phyloP scores from a whole-genome alignment of 2,329 filamentous ascomycete genomes.

The Remersonia thermophila region DNA sequence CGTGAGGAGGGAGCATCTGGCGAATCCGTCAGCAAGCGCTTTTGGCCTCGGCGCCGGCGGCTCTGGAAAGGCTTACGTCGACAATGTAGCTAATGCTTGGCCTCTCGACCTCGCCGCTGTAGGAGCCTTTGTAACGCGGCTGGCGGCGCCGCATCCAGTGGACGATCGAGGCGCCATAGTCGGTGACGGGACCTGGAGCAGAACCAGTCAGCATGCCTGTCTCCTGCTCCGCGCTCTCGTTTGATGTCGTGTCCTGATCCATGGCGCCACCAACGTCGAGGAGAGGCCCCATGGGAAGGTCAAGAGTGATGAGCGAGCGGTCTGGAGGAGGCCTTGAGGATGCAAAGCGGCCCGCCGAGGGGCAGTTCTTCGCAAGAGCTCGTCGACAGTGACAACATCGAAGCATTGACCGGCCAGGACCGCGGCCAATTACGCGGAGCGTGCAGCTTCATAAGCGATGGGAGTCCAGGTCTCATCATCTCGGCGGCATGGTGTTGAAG shows the following conservation, averaged over 20 bases:
- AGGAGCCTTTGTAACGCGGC: slow-evolving; percentile 60
- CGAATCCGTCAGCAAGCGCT: slow-evolving; percentile 11
- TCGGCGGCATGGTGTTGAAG: too few relatives aligned
- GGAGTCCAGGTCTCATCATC: not conserved
- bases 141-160: slow-evolving; percentile 83
- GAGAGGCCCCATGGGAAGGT: too few relatives aligned
- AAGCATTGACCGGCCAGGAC: too few relatives aligned
- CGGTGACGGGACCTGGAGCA: slow-evolving; percentile 66
- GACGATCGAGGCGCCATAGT: slow-evolving; percentile 80
- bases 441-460: too few relatives aligned
- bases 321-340: too few relatives aligned
- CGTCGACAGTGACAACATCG: too few relatives aligned
- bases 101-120: slow-evolving; percentile 64
- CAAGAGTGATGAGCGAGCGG: too few relatives aligned
- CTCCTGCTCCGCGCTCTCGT: not conserved
- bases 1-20: slow-evolving; percentile 78
- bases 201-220: slow-evolving; percentile 5
- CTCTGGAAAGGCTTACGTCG: slow-evolving; percentile 47
- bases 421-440: too few relatives aligned
- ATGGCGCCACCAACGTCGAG: not conserved
- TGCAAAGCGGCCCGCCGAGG: too few relatives aligned
- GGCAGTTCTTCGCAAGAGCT: too few relatives aligned
- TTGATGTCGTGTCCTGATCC: too few relatives aligned
- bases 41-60: not conserved
- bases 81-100: slow-evolving; percentile 83